A percentile compares a stretch with the other conserved stretches of the same genome.
These are phyloP conservation scores for Lichtheimia corymbifera DNA, from an alignment of 371 early-diverging fungal genomes.

Conservation along the genomic window DNA sequence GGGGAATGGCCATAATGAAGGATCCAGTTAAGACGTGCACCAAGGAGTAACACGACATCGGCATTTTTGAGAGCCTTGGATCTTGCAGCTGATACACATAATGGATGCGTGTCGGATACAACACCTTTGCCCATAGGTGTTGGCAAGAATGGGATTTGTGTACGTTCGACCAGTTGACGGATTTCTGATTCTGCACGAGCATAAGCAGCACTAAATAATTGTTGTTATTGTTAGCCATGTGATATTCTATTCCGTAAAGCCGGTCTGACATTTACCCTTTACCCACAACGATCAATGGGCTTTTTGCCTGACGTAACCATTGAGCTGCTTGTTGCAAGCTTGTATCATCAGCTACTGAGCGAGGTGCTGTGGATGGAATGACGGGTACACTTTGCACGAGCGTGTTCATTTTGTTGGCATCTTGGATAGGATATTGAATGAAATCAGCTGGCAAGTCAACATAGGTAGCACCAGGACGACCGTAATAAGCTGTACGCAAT, in stretches of 20 bases:
- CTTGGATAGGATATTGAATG: constrained; percentile 56
- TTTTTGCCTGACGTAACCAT: constrained; percentile 47
- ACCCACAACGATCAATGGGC: constrained; percentile 73
- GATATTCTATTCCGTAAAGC: neutral
- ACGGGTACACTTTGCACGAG: constrained; percentile 17
- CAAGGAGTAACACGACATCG: constrained; percentile 73
- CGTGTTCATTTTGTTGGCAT: constrained; percentile 18
- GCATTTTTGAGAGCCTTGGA: constrained; percentile 67
- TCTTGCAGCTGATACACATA: constrained; percentile 74
- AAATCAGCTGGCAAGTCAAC: constrained; percentile 77
- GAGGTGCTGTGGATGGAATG: constrained; percentile 31
- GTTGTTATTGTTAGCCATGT: neutral
- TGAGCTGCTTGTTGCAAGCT: constrained; percentile 30
- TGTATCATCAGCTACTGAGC: constrained; percentile 48
- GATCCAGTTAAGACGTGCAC: constrained; percentile 83
- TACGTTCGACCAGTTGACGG: constrained; percentile 52
- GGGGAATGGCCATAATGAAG: constrained; percentile 72
- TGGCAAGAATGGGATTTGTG: constrained; percentile 71
- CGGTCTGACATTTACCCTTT: constrained; percentile 60
- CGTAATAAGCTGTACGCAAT: constrained; percentile 53
- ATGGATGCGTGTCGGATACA: constrained; percentile 62
- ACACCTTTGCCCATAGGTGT: constrained; percentile 87
- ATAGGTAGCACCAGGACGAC: constrained; percentile 76
- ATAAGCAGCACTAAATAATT: constrained; percentile 64
- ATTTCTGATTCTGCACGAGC: constrained; percentile 70